Conservation (phyloP, 257 asterid species). For the Mitragyna speciosa region DNA sequence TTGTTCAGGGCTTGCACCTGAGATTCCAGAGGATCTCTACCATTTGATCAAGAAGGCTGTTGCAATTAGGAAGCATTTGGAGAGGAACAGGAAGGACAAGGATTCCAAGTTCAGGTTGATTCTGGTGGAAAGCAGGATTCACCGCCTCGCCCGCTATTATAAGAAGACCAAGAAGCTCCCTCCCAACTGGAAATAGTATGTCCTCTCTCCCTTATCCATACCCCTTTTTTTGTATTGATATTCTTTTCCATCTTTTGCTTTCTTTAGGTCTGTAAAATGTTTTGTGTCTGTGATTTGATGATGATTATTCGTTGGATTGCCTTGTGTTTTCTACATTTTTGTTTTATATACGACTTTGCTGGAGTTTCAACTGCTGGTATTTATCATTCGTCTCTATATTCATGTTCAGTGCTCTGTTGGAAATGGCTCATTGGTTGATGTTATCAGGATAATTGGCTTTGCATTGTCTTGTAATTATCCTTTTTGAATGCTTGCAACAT, state of each 20-base stretch:
- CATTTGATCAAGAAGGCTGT: slow-evolving; percentile 87
- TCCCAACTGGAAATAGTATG: slow-evolving; percentile 50
- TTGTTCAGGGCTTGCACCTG: slow-evolving; percentile 74
- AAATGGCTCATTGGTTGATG: neutral
- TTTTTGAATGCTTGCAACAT: neutral
- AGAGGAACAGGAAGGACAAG: slow-evolving; percentile 88
- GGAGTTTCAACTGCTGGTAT: neutral
- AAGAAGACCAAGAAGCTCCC: slow-evolving; percentile 96
- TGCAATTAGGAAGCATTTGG: slow-evolving; percentile 84
- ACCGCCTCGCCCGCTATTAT: slow-evolving; percentile 93
- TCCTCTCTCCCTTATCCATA: too few species aligned
- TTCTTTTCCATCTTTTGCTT: too few species aligned
- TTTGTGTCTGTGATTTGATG: too few species aligned
- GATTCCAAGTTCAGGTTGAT: slow-evolving; percentile 84
- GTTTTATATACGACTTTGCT: neutral
- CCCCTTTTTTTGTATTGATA: too few species aligned
- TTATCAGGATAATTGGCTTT: neutral
- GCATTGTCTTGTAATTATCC: neutral
- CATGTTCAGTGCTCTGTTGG: neutral
- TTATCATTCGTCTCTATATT: neutral
- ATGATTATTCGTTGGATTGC: neutral
- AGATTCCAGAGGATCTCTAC: slow-evolving; percentile 82
- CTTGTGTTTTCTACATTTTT: neutral
- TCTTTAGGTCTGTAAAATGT: too few species aligned
- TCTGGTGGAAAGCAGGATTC: slow-evolving; percentile 91